Percentiles rank a stretch among this genome's conserved stretches.
phyloP scores from a whole-genome alignment of 805 yeast genomes.

The Diddensiella transvaalensis region DNA sequence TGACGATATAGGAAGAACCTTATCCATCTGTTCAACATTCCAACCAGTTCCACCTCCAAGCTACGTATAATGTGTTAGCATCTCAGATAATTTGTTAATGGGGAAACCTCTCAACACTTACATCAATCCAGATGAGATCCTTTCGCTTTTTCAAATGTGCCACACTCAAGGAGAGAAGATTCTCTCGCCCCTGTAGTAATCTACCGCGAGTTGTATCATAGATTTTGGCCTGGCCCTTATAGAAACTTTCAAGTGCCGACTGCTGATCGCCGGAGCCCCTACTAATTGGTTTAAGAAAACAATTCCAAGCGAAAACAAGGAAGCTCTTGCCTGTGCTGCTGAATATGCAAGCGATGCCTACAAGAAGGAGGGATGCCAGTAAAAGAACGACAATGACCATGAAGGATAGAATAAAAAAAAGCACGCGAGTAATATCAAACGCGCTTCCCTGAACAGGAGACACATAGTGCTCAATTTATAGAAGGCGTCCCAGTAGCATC shows the following conservation, averaged over 20 bases:
- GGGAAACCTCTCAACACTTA: background rate
- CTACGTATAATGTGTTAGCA: background rate
- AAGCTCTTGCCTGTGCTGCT: conserved; percentile 2
- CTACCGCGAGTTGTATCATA: conserved; percentile 69
- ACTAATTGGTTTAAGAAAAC: conserved; percentile 59
- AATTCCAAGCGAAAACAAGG: conserved; percentile 41
- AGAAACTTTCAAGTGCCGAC: conserved; percentile 62
- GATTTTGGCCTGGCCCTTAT: conserved; percentile 70
- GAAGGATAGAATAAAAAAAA: background rate
- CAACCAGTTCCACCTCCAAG: conserved; percentile 86
- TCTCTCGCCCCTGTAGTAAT: conserved; percentile 67
- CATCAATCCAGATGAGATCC: conserved; percentile 31
- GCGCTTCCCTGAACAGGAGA: no score
- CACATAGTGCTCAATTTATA: no score
- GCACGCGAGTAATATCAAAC: background rate
- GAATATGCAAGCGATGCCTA: background rate
- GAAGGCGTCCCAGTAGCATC: no score
- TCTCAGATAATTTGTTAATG: background rate
- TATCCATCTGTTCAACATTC: conserved; percentile 73
- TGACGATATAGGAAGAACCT: conserved; percentile 43
- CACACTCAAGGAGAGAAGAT: conserved; percentile 54
- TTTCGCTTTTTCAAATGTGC: conserved; percentile 47
- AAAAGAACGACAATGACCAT: background rate
- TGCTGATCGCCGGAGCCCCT: conserved; percentile 45
- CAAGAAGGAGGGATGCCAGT: conserved; percentile 1